phyloP scores from a whole-genome alignment of 1,139 yeast species.

The Diutina rugosa region DNA sequence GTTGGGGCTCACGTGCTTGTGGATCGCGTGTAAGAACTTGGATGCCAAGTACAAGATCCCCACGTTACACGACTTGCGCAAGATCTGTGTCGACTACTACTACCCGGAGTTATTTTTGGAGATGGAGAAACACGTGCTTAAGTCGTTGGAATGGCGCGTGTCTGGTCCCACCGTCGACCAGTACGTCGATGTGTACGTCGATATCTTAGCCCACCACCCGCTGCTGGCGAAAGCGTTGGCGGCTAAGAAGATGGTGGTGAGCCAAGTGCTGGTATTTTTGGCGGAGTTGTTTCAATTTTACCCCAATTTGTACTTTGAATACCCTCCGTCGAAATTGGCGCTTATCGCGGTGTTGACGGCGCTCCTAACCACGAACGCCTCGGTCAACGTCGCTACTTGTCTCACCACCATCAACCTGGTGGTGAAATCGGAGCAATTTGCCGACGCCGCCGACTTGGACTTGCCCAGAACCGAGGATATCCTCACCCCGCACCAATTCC shows the following conservation, averaged over 20 bases:
- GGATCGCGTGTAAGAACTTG: constrained; percentile 64
- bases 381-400: background rate
- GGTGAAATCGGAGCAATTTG: background rate
- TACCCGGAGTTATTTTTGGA: constrained; percentile 46
- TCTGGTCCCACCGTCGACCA: constrained; percentile 48
- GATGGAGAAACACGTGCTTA: constrained; percentile 57
- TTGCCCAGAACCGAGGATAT: background rate
- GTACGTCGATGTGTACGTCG: constrained; percentile 42
- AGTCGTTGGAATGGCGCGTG: constrained; percentile 44
- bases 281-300: constrained; percentile 58
- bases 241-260: constrained; percentile 21
- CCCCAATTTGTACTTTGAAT: constrained; percentile 42
- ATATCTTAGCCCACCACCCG: constrained; percentile 11
- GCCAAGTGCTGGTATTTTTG: constrained; percentile 42
- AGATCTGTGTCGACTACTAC: constrained; percentile 53
- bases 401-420: background rate
- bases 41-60: constrained; percentile 61
- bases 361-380: constrained; percentile 6
- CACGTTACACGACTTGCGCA: constrained; percentile 38
- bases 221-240: constrained; percentile 13
- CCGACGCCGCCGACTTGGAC: background rate
- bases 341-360: constrained; percentile 29
- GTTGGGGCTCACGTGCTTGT: constrained; percentile 56
- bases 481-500: background rate
- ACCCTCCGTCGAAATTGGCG: constrained; percentile 43